Evolutionary conservation across 2,329 filamentous ascomycete genomes (phyloP).

Genomic region (Talaromyces sp.): DNA sequence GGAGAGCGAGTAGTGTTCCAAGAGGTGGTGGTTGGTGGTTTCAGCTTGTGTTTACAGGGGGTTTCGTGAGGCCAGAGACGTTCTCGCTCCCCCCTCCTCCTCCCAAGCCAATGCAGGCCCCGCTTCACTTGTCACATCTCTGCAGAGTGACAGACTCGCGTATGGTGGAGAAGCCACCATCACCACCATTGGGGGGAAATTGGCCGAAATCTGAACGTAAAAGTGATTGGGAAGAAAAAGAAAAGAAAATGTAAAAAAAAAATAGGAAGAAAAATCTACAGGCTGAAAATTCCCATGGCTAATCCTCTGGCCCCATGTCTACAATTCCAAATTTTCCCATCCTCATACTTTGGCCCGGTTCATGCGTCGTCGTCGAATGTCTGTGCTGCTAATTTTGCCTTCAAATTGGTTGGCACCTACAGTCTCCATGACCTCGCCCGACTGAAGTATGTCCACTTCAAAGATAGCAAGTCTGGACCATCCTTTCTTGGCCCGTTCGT

Average conservation of each 20-base stretch:
- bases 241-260: neutral
- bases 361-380: constrained; percentile 64
- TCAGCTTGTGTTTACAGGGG: neutral
- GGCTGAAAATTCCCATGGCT: neutral
- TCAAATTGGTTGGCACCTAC: constrained; percentile 58
- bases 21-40: constrained; percentile 17
- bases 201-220: constrained; percentile 16
- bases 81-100: neutral
- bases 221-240: constrained; percentile 7
- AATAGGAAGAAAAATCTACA: neutral
- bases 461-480: constrained; percentile 79
- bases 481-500: constrained; percentile 73
- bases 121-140: constrained; percentile 26
- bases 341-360: constrained; percentile 37
- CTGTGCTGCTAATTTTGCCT: constrained; percentile 88
- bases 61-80: too few relatives aligned
- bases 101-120: constrained; percentile 20
- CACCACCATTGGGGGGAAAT: constrained; percentile 17
- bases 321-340: neutral
- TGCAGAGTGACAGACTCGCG: constrained; percentile 26
- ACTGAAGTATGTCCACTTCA: constrained; percentile 85
- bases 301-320: neutral
- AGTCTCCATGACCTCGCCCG: constrained; percentile 56
- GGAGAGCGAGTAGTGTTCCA: constrained; percentile 27
- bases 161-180: constrained; percentile 12